A percentile compares a stretch with the other conserved stretches of the same genome.
These are phyloP conservation scores for Debaryomyces sp. DNA, from an alignment of 1,139 yeast genomes.

Conservation along the genomic window DNA sequence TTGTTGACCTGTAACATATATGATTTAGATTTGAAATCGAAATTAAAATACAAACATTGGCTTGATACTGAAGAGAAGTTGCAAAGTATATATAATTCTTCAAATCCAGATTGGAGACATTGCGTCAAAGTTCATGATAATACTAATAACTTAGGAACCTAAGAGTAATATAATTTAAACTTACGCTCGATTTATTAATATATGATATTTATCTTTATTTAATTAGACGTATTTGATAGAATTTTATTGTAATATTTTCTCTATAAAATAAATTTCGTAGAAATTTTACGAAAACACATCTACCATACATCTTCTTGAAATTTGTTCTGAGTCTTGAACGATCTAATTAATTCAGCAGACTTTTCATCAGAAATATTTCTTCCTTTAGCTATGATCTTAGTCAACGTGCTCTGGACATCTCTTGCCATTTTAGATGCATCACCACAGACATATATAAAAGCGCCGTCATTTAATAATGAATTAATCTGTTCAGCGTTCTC, in stretches of 20 bases:
- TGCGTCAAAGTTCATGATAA: slow-evolving; percentile 20
- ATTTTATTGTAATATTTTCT: neutral
- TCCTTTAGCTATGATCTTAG: slow-evolving; percentile 62
- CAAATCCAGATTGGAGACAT: slow-evolving; percentile 40
- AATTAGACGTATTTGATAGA: neutral
- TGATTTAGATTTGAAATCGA: slow-evolving; percentile 49
- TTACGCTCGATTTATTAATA: neutral
- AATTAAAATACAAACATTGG: slow-evolving; percentile 47
- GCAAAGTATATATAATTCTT: slow-evolving; percentile 37
- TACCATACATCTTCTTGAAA: slow-evolving; percentile 99
- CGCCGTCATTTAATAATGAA: slow-evolving; percentile 69
- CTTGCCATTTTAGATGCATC: slow-evolving; percentile 97
- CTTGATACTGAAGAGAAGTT: slow-evolving; percentile 38
- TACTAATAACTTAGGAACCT: slow-evolving; percentile 2
- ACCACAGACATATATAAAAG: slow-evolving; percentile 93
- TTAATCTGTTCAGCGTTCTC: slow-evolving; percentile 62
- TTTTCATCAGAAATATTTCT: slow-evolving; percentile 60
- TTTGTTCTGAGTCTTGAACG: slow-evolving; percentile 80
- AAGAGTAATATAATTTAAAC: neutral
- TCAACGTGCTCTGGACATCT: slow-evolving; percentile 81
- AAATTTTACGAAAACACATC: neutral
- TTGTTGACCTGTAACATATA: slow-evolving; percentile 43
- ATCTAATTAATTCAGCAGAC: slow-evolving; percentile 78
- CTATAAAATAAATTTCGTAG: neutral
- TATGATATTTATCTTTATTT: slow-evolving; percentile 2